Evolutionary conservation across 2,329 filamentous ascomycete species (phyloP).

Genomic region (Penicillium sp.): DNA sequence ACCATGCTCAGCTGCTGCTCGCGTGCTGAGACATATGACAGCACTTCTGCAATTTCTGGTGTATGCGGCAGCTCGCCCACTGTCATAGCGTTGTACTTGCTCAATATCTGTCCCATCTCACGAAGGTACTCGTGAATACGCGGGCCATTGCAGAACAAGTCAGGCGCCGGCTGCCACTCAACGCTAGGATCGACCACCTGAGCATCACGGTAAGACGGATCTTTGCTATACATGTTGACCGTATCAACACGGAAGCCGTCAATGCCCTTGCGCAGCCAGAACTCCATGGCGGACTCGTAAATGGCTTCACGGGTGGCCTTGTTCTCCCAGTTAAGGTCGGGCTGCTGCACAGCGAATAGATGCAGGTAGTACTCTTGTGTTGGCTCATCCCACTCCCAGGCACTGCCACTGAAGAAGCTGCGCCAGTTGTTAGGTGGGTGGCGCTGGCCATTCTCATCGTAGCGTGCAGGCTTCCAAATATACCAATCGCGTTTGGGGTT

Average conservation of each 20-base stretch:
- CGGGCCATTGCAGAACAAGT: slow-evolving; percentile 54
- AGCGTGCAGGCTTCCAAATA: slow-evolving; percentile 22
- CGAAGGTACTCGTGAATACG: slow-evolving; percentile 56
- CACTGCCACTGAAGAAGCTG: slow-evolving; percentile 8
- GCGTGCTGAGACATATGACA: slow-evolving; percentile 3
- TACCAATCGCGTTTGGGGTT: slow-evolving; percentile 24
- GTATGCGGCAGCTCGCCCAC: slow-evolving; percentile 60
- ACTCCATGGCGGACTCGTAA: slow-evolving; percentile 63
- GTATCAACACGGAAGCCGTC: slow-evolving; percentile 68
- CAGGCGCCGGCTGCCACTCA: slow-evolving; percentile 31
- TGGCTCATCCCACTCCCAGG: slow-evolving; percentile 58
- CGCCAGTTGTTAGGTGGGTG: slow-evolving; percentile 10
- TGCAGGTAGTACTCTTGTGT: slow-evolving; percentile 69
- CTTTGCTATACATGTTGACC: slow-evolving; percentile 70
- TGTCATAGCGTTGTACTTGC: slow-evolving; percentile 55
- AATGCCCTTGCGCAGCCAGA: slow-evolving; percentile 69
- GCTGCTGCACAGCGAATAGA: slow-evolving; percentile 67
- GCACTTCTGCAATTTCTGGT: slow-evolving; percentile 48
- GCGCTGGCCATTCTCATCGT: slow-evolving; percentile 4
- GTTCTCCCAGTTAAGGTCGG: slow-evolving; percentile 79
- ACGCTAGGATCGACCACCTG: slow-evolving; percentile 27
- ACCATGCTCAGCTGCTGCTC: slow-evolving; percentile 54
- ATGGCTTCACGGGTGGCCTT: slow-evolving; percentile 60
- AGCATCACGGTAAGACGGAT: slow-evolving; percentile 50
- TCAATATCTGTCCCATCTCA: slow-evolving; percentile 47